A percentile compares a stretch with the other conserved stretches of the same genome.
phyloP scores from a whole-genome alignment of 805 yeast species.

The Kazachstania africana region DNA sequence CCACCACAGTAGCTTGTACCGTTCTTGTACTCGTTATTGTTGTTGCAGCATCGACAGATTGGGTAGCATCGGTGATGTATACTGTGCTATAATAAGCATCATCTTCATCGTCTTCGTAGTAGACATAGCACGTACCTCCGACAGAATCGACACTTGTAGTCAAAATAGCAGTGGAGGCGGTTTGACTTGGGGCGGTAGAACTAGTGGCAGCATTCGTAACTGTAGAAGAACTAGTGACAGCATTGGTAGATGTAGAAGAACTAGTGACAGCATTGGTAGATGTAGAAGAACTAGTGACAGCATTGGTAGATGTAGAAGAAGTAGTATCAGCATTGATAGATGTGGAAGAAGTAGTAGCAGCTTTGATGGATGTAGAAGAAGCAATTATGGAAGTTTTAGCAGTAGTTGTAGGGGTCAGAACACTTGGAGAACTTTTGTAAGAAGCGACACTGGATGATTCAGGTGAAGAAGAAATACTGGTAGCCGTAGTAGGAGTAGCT shows the following conservation, averaged over 20 bases:
- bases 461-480: too few species aligned
- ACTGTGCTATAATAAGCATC: constrained; percentile 22
- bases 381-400: not conserved
- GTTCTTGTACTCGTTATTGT: constrained; percentile 24
- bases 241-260: not conserved
- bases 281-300: not conserved
- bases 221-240: not conserved
- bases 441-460: too few species aligned
- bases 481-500: too few species aligned
- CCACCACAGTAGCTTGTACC: constrained; percentile 16
- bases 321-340: not conserved
- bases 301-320: not conserved
- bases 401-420: too few species aligned
- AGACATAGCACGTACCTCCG: constrained; percentile 18
- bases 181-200: constrained; percentile 1
- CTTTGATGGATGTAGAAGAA: not conserved
- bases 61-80: constrained; percentile 18
- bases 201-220: not conserved
- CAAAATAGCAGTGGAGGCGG: not conserved
- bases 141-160: constrained; percentile 3
- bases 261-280: not conserved
- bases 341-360: not conserved
- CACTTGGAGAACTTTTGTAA: too few species aligned
- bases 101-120: constrained; percentile 14
- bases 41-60: constrained; percentile 26